These are phyloP conservation scores for Clarireedia monteithiana DNA, from an alignment of 2,329 filamentous ascomycete species.

Conservation along the genomic window DNA sequence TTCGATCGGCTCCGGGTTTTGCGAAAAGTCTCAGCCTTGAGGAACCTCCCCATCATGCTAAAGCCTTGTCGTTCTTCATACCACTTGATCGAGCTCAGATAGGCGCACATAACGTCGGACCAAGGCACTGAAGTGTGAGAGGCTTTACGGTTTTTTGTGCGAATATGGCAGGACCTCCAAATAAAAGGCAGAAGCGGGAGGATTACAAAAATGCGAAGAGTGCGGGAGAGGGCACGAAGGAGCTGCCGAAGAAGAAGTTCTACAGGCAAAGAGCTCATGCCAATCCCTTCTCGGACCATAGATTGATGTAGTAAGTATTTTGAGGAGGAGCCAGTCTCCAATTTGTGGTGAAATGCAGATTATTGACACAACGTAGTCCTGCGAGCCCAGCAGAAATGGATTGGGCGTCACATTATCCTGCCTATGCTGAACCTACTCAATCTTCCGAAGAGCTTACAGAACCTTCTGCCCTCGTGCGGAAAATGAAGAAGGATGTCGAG, in stretches of 20 bases:
- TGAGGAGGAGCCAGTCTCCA: neutral
- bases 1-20: neutral
- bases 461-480: slow-evolving; percentile 8
- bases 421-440: slow-evolving; percentile 45
- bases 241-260: slow-evolving; percentile 85
- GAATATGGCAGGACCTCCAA: slow-evolving; percentile 37
- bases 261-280: slow-evolving; percentile 95
- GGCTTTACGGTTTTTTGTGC: neutral
- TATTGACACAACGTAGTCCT: slow-evolving; percentile 49
- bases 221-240: slow-evolving; percentile 35
- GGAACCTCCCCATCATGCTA: slow-evolving; percentile 4
- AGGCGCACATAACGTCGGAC: neutral
- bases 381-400: slow-evolving; percentile 76
- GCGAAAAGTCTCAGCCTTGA: slow-evolving; percentile 11
- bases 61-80: neutral
- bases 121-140: neutral
- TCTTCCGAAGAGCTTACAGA: slow-evolving; percentile 22
- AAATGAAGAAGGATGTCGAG: slow-evolving; percentile 65
- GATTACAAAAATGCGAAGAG: slow-evolving; percentile 51
- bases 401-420: slow-evolving; percentile 79
- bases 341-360: slow-evolving; percentile 7
- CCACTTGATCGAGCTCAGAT: neutral
- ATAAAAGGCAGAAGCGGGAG: slow-evolving; percentile 58
- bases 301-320: slow-evolving; percentile 68
- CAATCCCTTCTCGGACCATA: slow-evolving; percentile 95